phyloP scores from a whole-genome alignment of 2,329 filamentous ascomycete genomes.

The Fusarium foetens region DNA sequence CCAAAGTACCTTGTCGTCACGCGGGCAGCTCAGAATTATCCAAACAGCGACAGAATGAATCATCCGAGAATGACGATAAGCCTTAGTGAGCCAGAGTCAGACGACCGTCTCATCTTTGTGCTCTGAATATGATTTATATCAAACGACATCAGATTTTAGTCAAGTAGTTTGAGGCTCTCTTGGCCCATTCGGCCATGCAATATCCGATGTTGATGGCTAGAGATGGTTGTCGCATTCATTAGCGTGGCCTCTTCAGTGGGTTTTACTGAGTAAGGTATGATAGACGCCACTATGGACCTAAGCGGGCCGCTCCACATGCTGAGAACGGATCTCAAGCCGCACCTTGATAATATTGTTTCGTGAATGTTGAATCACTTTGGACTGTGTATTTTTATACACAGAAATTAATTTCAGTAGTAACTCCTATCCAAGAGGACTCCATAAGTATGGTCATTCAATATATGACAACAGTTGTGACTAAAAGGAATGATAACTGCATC shows the following conservation, averaged over 20 bases:
- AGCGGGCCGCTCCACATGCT: constrained; percentile 36
- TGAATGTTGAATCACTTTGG: neutral
- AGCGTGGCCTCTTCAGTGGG: constrained; percentile 21
- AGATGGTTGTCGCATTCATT: constrained; percentile 2
- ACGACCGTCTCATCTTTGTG: neutral
- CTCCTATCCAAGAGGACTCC: too few species aligned
- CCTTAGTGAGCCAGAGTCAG: neutral
- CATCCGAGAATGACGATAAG: neutral
- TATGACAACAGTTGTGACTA: neutral
- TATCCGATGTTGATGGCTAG: constrained; percentile 3
- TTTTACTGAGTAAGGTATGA: constrained; percentile 3
- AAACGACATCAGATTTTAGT: neutral
- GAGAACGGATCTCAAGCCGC: constrained; percentile 23
- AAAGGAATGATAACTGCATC: neutral
- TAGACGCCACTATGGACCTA: constrained; percentile 23
- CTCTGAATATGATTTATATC: neutral
- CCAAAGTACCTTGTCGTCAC: neutral
- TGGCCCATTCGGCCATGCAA: constrained; percentile 5
- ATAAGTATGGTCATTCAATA: neutral
- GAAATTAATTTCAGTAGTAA: neutral
- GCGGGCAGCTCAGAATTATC: neutral
- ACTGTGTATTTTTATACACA: neutral
- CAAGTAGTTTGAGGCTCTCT: constrained; percentile 8
- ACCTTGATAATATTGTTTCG: constrained; percentile 19
- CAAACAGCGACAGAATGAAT: neutral